Base-by-base conservation (phyloP, 164 flowering plant species). In the Magnolia sinica region DNA sequence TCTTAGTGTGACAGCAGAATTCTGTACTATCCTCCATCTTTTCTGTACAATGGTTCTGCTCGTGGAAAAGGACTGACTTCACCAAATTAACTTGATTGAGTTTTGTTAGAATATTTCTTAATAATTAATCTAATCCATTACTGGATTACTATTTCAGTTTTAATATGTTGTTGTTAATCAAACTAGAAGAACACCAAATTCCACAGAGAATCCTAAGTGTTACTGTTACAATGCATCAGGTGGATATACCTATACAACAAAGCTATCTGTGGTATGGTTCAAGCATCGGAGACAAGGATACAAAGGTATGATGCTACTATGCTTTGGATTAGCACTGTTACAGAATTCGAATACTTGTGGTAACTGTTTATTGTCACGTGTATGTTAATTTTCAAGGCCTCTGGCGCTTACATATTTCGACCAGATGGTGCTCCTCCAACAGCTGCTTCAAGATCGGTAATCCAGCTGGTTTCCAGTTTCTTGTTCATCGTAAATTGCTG, bases 351-450 rank as follows among this genome's bases (percentile, higher is more conserved):
- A 45, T 68, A 20, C 22, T 59, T n/a, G 16, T 73, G 6, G 50
- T 69, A 18, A 69, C 16, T 74, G 5, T 55, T 29, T 77, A 37
- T 68, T 81, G 18, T 68, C 59, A 65, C 58, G 20, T 18, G 61
- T 63, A 50, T 78, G 71, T 64, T 79, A 16, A 64, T 72, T 77
- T 74, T 72, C 65, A 81, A 94, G 94, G 76, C 87, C 76, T 94
- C 98, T 77, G 93, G 94, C 76, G 98, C 98, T n/a, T 94, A 94
- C 73, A 91, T 94, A 78, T 94, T 94, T 74, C 88, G 92, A 51
- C 98, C 96, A 16, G 71, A 82, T 79, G 89, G 84, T 5, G 69
- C 87, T 7, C 78, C 84, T 71, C 88, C 95, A 75, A 73, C 72
- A 49, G 76, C 81, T 61, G 83, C 84, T 78, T 88, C 92, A 29